These are phyloP conservation scores for Sphagnum magellanicum DNA, from an alignment of 228 moss, liverwort and hornwort species.

Conservation along the genomic window DNA sequence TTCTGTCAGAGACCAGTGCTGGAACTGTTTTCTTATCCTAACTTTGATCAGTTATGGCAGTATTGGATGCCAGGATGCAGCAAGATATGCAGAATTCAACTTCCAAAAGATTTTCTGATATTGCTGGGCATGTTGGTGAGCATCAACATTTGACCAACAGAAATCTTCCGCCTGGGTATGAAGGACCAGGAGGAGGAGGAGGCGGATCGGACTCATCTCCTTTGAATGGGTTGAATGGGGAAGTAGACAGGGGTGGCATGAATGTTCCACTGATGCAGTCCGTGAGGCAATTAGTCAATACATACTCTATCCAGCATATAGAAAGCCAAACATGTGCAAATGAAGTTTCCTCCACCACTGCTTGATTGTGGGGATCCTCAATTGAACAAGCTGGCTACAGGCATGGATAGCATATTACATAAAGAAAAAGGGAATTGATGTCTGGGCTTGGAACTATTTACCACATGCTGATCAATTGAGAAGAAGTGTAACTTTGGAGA, in stretches of 20 bases:
- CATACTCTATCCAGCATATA: constrained; percentile 12
- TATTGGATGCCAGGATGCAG: constrained; percentile 50
- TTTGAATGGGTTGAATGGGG: constrained; percentile 22
- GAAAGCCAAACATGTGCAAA: constrained; percentile 21
- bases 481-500: constrained; percentile 35
- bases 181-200: constrained; percentile 29
- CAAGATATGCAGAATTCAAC: constrained; percentile 41
- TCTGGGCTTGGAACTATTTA: constrained; percentile 23
- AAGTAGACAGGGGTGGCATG: constrained; percentile 30
- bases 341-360: not conserved
- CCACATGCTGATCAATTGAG: constrained; percentile 28
- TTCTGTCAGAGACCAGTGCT: no score
- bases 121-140: constrained; percentile 33
- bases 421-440: constrained; percentile 28
- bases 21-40: not conserved
- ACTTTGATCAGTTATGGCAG: constrained; percentile 17
- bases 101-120: constrained; percentile 37
- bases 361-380: constrained; percentile 10
- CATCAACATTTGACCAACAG: constrained; percentile 9
- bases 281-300: constrained; percentile 17
- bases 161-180: constrained; percentile 10
- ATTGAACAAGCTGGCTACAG: constrained; percentile 21
- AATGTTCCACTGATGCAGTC: constrained; percentile 11
- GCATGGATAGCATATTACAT: constrained; percentile 16
- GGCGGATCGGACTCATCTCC: constrained; percentile 13